Percentiles rank a stretch among this genome's conserved stretches.
These are phyloP conservation scores for Pythium rishiriense DNA, from an alignment of 352 stramenopile genomes.

Conservation along the genomic window DNA sequence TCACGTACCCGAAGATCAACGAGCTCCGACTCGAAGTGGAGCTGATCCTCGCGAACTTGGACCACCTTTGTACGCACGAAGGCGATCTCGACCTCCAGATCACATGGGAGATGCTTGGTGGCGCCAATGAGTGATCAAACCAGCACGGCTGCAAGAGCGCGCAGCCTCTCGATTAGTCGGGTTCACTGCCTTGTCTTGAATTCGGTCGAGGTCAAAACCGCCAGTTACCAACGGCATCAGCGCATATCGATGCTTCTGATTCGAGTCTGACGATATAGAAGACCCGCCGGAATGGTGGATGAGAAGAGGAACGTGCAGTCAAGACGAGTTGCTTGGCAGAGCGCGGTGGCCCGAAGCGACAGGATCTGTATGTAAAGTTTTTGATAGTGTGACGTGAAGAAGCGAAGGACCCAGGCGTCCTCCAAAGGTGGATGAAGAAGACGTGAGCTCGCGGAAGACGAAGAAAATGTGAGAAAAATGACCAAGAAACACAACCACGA, in stretches of 20 bases:
- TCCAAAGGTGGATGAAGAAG: not conserved
- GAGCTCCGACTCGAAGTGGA: conserved; percentile 80
- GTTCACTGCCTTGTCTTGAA: not conserved
- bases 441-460: no score
- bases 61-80: conserved; percentile 81
- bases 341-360: not conserved
- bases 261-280: not conserved
- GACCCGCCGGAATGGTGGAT: not conserved
- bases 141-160: conserved; percentile 2
- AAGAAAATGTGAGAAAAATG: not conserved
- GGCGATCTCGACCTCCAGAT: conserved; percentile 84
- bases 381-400: conserved; percentile 24
- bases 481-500: conserved; percentile 9
- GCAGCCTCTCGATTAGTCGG: not conserved
- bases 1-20: conserved; percentile 84
- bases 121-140: conserved; percentile 39
- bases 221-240: not conserved
- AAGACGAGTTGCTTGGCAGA: not conserved
- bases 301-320: not conserved
- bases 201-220: not conserved
- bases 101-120: conserved; percentile 76
- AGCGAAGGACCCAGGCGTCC: conserved; percentile 11
- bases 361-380: conserved; percentile 17
- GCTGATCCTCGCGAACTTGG: conserved; percentile 78
- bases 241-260: not conserved